Evolutionary conservation across 257 asterid genomes (phyloP), one percentile per base, ranked within the genome.

Genomic region (Capsicum baccatum): DNA sequence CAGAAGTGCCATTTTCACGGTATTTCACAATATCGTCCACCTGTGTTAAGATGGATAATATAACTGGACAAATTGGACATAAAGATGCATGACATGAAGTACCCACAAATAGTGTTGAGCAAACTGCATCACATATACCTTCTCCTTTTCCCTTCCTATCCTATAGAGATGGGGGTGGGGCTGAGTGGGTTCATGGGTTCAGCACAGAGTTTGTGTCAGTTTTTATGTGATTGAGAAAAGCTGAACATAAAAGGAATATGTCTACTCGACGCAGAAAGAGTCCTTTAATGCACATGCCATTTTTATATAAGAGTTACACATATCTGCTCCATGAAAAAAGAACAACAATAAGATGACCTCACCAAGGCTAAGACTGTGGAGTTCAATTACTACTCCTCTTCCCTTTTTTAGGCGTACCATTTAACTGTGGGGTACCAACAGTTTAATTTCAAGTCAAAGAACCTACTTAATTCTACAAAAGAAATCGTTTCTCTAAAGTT

Each of bases 11-110:
- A 91, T 94, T 92, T 56, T 80, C 91, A 79, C 85, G 88, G 89
- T 89, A 91, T 88, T 96, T 93, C 68, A 92, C 95, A 87, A 89
- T 89, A 84, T 90, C 93, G 85, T 92, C 94, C 86, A 92, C 92
- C 95, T 94, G 82, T 52, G 64, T 79, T 81, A 58, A 80, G 55
- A 64, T n/a, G 79, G 85, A 76, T 80, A 82, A 67, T 55, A 62
- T 12, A 74, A 19, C 42, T 14, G 57, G 62, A 33, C 17, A 39
- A 62, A 81, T 8, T 21, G 64, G 42, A 12, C 17, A 52, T 14
- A 39, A 66, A 37, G 47, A 26, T 3, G 74, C 60, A 62, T 70
- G 42, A 80, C 47, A 47, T 79, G 57, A 59, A 55, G 39, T 79
- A 79, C 52, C 68, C 59, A 21, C 33, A 2, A 9, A 80, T 59